A percentile compares a stretch with the other conserved stretches of the same genome.
Conservation (phyloP, 495 filamentous ascomycete species). For the Neurospora hispaniola region DNA sequence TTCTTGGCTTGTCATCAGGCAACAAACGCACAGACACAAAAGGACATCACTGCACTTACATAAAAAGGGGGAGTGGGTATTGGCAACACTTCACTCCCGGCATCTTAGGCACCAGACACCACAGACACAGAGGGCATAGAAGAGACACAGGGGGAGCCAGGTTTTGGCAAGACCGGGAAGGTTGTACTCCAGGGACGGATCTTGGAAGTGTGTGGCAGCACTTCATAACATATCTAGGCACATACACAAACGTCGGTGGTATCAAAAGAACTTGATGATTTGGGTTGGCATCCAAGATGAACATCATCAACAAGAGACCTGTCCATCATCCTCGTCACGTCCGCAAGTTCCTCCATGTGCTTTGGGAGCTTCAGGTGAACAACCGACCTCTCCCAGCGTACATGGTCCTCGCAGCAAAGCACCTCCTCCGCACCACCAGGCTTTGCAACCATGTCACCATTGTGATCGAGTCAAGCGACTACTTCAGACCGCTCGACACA, state of each 20-base stretch:
- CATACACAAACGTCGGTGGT: neutral
- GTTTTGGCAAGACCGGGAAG: neutral
- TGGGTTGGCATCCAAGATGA: neutral
- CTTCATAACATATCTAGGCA: neutral
- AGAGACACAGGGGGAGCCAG: neutral
- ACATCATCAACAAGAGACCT: neutral
- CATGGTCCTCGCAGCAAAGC: conserved; percentile 8
- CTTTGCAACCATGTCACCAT: conserved; percentile 7
- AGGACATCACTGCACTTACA: neutral
- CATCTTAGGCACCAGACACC: neutral
- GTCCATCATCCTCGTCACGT: neutral
- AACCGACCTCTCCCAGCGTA: conserved; percentile 5
- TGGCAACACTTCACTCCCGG: neutral
- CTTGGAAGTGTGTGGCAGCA: neutral
- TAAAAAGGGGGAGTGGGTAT: neutral
- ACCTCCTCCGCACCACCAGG: conserved; percentile 5
- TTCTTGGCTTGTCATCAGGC: neutral
- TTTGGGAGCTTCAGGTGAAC: conserved; percentile 7
- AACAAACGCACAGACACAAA: neutral
- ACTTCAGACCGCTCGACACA: neutral
- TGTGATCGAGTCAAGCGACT: conserved; percentile 2
- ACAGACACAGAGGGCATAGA: neutral
- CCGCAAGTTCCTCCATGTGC: conserved; percentile 2
- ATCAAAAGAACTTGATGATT: neutral
- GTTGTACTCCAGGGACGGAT: neutral